phyloP scores from a whole-genome alignment of 1,139 yeast genomes.

The Kodamaea suecica region DNA sequence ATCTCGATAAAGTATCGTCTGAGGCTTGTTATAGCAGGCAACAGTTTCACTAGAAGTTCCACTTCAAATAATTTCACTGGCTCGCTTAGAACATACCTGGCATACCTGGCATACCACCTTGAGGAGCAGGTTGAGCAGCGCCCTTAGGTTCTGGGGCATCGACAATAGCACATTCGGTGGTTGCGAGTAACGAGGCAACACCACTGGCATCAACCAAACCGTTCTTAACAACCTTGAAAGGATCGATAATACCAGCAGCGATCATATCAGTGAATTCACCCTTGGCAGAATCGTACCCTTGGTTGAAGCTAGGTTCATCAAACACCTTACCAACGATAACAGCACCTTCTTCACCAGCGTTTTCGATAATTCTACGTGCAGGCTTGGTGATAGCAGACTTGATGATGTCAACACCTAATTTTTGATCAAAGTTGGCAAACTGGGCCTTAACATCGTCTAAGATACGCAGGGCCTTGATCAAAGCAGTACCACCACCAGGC shows the following conservation, averaged over 20 bases:
- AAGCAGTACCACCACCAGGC: slow-evolving; percentile 99
- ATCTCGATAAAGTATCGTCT: too few relatives aligned
- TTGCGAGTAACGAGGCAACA: slow-evolving; percentile 96
- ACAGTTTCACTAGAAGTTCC: too few relatives aligned
- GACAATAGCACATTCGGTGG: slow-evolving; percentile 98
- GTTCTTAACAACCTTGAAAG: slow-evolving; percentile 97
- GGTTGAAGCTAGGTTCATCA: slow-evolving; percentile 81
- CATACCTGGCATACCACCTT: slow-evolving; percentile 48
- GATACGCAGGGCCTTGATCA: slow-evolving; percentile 86
- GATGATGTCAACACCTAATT: slow-evolving; percentile 94
- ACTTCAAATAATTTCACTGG: too few relatives aligned
- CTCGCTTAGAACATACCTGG: slow-evolving; percentile 27
- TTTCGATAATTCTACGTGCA: slow-evolving; percentile 94
- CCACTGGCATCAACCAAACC: slow-evolving; percentile 97
- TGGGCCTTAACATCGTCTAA: slow-evolving; percentile 65
- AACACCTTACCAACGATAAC: slow-evolving; percentile 95
- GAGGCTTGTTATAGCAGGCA: too few relatives aligned
- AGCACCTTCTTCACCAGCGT: slow-evolving; percentile 98
- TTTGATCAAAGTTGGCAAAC: slow-evolving; percentile 93
- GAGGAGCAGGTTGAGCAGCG: slow-evolving; percentile 58
- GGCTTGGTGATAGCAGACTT: slow-evolving; percentile 96
- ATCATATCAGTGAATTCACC: slow-evolving; percentile 96
- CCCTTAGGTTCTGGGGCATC: slow-evolving; percentile 93
- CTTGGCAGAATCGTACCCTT: slow-evolving; percentile 91
- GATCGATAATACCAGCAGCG: slow-evolving; percentile 97